phyloP scores from a whole-genome alignment of 2,329 filamentous ascomycete genomes.

The Cladosporium sp. region DNA sequence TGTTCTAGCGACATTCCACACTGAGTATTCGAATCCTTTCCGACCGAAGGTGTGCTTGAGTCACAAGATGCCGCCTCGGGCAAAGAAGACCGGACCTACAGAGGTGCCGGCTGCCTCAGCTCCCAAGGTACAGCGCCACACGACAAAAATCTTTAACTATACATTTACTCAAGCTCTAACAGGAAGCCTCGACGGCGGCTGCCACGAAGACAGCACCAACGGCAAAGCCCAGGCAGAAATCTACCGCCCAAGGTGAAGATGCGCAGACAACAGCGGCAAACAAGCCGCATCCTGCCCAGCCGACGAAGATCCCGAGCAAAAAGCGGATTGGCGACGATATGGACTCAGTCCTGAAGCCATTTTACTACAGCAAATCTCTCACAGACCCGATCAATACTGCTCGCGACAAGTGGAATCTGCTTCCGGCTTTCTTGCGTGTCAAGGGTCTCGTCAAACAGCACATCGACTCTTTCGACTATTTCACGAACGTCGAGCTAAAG shows the following conservation, averaged over 20 bases:
- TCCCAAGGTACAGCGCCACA: constrained; percentile 29
- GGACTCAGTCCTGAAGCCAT: constrained; percentile 66
- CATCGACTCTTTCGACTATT: constrained; percentile 98
- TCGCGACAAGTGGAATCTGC: constrained; percentile 91
- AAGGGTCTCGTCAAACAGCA: constrained; percentile 97
- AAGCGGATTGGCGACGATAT: constrained; percentile 39
- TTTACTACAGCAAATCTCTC: constrained; percentile 67
- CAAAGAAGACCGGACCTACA: constrained; percentile 34
- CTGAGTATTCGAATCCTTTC: not conserved
- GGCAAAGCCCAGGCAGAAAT: constrained; percentile 18
- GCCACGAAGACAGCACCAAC: constrained; percentile 21
- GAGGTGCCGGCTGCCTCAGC: constrained; percentile 31
- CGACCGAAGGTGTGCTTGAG: not conserved
- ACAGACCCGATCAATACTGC: constrained; percentile 70
- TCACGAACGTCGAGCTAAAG: constrained; percentile 93
- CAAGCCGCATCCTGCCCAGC: constrained; percentile 20
- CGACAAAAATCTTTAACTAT: constrained; percentile 12
- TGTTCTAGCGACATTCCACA: not conserved
- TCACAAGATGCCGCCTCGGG: constrained; percentile 35
- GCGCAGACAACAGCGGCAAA: constrained; percentile 3
- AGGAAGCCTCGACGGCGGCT: constrained; percentile 16
- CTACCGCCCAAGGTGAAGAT: not conserved
- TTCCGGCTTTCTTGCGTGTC: constrained; percentile 97
- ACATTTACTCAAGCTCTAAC: constrained; percentile 3
- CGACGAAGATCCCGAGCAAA: constrained; percentile 23